Evolutionary conservation across 495 filamentous ascomycete species (phyloP).

Genomic region (Aspergillus hancockii): DNA sequence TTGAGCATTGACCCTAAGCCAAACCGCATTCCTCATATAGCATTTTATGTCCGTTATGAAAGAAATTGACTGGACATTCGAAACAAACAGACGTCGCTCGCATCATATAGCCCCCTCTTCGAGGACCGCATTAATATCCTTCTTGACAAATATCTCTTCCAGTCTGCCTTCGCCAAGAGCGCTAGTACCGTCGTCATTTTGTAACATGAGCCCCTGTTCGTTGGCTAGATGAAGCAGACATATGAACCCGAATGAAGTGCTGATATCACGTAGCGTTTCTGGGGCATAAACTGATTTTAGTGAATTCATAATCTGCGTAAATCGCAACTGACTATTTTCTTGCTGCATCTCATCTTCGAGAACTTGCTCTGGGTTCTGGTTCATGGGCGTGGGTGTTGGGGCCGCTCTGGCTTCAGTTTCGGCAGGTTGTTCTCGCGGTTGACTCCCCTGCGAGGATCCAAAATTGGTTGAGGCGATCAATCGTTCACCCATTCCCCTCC

Average conservation of each 20-base stretch:
- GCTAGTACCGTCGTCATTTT: constrained; percentile 45
- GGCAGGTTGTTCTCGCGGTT: constrained; percentile 26
- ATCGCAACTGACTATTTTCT: constrained; percentile 62
- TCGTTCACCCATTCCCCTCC: constrained; percentile 75
- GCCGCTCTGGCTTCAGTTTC: constrained; percentile 34
- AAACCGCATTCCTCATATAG: constrained; percentile 17
- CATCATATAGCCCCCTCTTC: constrained; percentile 40
- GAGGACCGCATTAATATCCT: constrained; percentile 41
- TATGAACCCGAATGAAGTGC: constrained; percentile 96
- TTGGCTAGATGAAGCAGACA: constrained; percentile 94
- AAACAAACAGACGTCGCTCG: neutral
- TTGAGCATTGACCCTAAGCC: constrained; percentile 8
- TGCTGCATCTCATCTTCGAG: constrained; percentile 18
- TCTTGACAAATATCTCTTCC: constrained; percentile 48
- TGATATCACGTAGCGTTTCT: constrained; percentile 87
- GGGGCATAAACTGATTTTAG: constrained; percentile 84
- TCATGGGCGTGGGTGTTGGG: constrained; percentile 36
- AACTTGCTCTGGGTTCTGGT: constrained; percentile 21
- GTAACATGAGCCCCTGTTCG: constrained; percentile 82
- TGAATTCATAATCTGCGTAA: constrained; percentile 87
- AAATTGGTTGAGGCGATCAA: constrained; percentile 41
- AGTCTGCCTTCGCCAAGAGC: constrained; percentile 29
- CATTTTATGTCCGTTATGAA: constrained; percentile 11
- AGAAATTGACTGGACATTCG: constrained; percentile 28
- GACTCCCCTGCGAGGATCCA: constrained; percentile 30